Base-by-base conservation (phyloP, 805 yeast genomes). In the Schwanniomyces occidentalis region DNA sequence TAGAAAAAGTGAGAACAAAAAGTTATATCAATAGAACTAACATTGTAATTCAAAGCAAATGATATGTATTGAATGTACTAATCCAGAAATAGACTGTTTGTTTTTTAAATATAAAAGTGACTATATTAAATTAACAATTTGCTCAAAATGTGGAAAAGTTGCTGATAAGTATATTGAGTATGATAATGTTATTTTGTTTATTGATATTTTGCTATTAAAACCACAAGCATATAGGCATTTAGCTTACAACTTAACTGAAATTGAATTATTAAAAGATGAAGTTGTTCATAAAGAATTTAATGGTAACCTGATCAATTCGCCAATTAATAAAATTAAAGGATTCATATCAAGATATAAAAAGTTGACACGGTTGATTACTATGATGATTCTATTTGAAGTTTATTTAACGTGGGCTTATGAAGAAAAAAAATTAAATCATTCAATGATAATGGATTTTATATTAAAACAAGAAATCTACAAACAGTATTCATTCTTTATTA, bases 121-220 rank as follows among this genome's bases (percentile, higher is more conserved):
- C 29, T 89, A 88, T 49, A 86, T 91, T 30, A 79, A 85, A 44
- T 72, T 88, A 24, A 82, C 95, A 0, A 80, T 80, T 20, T 93
- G 98, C 52, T 63, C 76, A 2, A 56, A 63, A 18, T 93, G 99
- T 56, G 71, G 76, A 19, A 68, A 73, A 32, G 79, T 85, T 15
- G 95, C 89, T 3, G 99, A 93, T 59, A 83, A 85, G 54, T 93
- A 93, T 61, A 82, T 91, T 19, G 99, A 93, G 56, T 82, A 79
- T 44, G 99, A 93, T 56, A 75, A 78, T 37, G 95, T 91, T 6
- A 65, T 93, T 2, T 65, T 91, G 14, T 85, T 87, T 54, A 80
- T 93, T 15, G 98, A 93, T 51, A 70, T 91, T 28, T 62, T 93
- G 35, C 71, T 93, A 8, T 63, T 93, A 47, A 87, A 90, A 50